Evolutionary conservation across 2,329 filamentous ascomycete species (phyloP).

Genomic region (Pseudofabraea citricarpa): DNA sequence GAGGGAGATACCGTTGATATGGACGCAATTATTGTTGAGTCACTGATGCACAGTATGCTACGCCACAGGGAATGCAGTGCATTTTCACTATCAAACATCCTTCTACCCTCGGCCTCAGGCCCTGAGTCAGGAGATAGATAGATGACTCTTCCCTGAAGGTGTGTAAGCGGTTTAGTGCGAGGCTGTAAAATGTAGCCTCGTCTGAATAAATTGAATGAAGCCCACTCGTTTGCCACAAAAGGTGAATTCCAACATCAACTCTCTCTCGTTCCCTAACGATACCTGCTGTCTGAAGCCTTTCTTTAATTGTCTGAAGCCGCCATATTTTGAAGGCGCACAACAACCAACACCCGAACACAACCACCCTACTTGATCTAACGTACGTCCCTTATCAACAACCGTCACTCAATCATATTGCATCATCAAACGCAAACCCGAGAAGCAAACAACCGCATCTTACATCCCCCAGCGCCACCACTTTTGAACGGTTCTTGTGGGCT

Average conservation of each 20-base stretch:
- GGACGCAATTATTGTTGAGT: too few relatives aligned
- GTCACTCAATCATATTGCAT: neutral
- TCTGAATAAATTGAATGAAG: neutral
- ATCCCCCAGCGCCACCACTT: neutral
- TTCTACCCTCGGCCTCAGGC: neutral
- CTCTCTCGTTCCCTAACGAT: neutral
- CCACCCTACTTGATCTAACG: neutral
- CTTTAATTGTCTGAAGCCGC: constrained; percentile 21
- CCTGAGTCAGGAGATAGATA: constrained; percentile 1
- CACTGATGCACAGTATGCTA: too few relatives aligned
- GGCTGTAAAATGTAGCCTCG: neutral
- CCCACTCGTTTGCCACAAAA: neutral
- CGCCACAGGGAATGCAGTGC: too few relatives aligned
- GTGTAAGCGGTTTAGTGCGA: neutral
- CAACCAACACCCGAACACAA: too few relatives aligned
- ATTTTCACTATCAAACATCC: too few relatives aligned
- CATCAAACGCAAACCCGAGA: neutral
- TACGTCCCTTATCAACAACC: neutral
- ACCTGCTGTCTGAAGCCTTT: neutral
- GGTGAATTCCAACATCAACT: neutral
- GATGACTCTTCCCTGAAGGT: neutral
- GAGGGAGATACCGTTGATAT: too few relatives aligned
- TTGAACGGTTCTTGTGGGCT: too few relatives aligned
- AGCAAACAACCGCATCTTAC: neutral
- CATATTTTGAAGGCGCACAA: constrained; percentile 25